Conservation (phyloP, 192 early-diverging fungal species). For the Coemansia sp. region DNA sequence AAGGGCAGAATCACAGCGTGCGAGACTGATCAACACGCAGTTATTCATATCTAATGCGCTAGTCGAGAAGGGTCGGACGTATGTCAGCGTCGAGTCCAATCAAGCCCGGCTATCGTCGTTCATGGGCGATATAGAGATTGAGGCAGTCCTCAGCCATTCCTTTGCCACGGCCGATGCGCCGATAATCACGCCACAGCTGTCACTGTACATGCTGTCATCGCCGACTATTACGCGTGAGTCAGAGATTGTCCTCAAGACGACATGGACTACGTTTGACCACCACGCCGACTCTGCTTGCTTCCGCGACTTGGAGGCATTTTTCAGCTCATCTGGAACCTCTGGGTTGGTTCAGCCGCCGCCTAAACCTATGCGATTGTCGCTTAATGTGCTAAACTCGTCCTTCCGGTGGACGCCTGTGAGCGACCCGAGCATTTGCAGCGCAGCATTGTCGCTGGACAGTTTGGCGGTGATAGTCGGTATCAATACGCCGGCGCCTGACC, state of each 20-base stretch:
- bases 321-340: constrained; percentile 51
- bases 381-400: constrained; percentile 55
- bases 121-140: constrained; percentile 28
- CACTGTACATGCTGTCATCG: constrained; percentile 54
- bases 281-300: constrained; percentile 40
- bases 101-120: constrained; percentile 54
- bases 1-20: constrained; percentile 27
- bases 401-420: constrained; percentile 34
- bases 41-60: constrained; percentile 49
- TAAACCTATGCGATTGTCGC: constrained; percentile 52
- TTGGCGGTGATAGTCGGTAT: constrained; percentile 52
- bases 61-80: constrained; percentile 49
- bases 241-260: constrained; percentile 48
- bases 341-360: constrained; percentile 56
- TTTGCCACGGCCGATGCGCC: constrained; percentile 48
- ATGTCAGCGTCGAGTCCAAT: constrained; percentile 50
- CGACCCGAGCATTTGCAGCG: constrained; percentile 39
- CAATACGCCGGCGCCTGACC: constrained; percentile 37
- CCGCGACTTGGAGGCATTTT: constrained; percentile 52
- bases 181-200: constrained; percentile 53
- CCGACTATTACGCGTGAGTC: constrained; percentile 48
- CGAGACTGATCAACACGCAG: constrained; percentile 43
- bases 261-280: constrained; percentile 56
- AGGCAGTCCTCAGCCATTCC: constrained; percentile 47
- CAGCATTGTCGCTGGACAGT: constrained; percentile 49